phyloP scores from a whole-genome alignment of 345 rosid species.

The Adansonia digitata region DNA sequence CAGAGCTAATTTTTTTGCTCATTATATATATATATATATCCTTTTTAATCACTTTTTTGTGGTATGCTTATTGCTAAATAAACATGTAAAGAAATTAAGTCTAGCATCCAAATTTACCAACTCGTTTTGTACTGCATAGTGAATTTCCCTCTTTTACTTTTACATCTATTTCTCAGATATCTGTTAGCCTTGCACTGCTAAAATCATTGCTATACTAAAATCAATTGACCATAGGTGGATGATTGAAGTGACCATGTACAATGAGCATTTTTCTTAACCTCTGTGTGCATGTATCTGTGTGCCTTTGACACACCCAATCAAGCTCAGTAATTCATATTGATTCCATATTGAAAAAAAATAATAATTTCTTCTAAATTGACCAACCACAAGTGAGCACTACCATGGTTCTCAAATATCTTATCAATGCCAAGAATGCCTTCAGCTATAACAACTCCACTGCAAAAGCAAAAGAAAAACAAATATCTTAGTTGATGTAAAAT shows the following conservation, averaged over 20 bases:
- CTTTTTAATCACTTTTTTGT: not conserved
- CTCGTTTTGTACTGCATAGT: not conserved
- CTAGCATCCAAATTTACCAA: not conserved
- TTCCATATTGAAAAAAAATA: not conserved
- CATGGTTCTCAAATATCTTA: slow-evolving; percentile 39
- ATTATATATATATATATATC: not conserved
- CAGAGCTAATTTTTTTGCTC: not conserved
- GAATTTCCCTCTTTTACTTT: not conserved
- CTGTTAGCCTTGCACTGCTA: not conserved
- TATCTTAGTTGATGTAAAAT: not conserved
- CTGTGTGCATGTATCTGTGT: not conserved
- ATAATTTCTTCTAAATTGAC: not conserved
- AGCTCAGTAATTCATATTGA: not conserved
- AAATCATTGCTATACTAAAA: not conserved
- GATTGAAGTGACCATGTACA: not conserved
- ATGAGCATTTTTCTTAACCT: not conserved
- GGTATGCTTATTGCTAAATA: not conserved
- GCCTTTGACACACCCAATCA: not conserved
- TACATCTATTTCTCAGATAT: not conserved
- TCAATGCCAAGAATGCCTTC: slow-evolving; percentile 67
- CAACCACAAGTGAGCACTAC: slow-evolving; percentile 28
- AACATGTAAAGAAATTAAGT: not conserved
- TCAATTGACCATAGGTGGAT: not conserved
- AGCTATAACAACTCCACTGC: slow-evolving; percentile 96
- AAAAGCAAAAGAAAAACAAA: slow-evolving; percentile 24